These are phyloP conservation scores for Tilletia indica DNA, from an alignment of 1,284 basidiomycete species.

Conservation along the genomic window DNA sequence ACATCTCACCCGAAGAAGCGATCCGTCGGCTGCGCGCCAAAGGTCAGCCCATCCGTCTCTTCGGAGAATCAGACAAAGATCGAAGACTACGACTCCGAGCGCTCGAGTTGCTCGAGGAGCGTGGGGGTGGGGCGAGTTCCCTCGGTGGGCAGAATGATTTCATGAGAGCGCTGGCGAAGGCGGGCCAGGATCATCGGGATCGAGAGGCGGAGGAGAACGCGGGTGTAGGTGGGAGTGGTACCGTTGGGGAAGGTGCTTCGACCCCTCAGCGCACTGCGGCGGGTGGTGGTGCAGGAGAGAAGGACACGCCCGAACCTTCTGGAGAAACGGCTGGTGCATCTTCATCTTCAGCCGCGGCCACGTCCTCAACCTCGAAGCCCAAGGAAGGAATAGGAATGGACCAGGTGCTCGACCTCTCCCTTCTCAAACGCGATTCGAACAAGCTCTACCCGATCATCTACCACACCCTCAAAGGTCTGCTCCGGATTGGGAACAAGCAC, in stretches of 20 bases:
- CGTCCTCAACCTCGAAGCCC: not conserved
- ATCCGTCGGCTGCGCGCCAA: constrained; percentile 81
- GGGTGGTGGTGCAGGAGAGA: not conserved
- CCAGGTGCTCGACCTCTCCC: constrained; percentile 60
- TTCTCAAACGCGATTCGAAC: constrained; percentile 89
- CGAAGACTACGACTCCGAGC: constrained; percentile 83
- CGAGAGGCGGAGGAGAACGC: constrained; percentile 31
- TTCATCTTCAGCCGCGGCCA: constrained; percentile 16
- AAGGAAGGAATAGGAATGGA: constrained; percentile 50
- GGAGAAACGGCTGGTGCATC: not conserved
- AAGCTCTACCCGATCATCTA: constrained; percentile 97
- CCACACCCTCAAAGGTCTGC: constrained; percentile 80
- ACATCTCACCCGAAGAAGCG: constrained; percentile 89
- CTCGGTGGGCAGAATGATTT: constrained; percentile 69
- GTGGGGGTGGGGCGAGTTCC: constrained; percentile 20
- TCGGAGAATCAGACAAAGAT: constrained; percentile 93
- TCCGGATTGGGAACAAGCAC: constrained; percentile 95
- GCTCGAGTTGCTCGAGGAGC: constrained; percentile 75
- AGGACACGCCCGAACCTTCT: constrained; percentile 7
- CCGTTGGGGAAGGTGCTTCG: constrained; percentile 59
- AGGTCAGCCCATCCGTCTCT: constrained; percentile 89
- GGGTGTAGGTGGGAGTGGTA: constrained; percentile 17
- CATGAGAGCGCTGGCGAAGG: constrained; percentile 75
- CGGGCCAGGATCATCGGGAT: constrained; percentile 66
- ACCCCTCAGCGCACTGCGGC: constrained; percentile 35